Evolutionary conservation across 2,329 filamentous ascomycete genomes (phyloP), one percentile per base, ranked within the genome.

Genomic region (Bimuria novae-zelandiae): DNA sequence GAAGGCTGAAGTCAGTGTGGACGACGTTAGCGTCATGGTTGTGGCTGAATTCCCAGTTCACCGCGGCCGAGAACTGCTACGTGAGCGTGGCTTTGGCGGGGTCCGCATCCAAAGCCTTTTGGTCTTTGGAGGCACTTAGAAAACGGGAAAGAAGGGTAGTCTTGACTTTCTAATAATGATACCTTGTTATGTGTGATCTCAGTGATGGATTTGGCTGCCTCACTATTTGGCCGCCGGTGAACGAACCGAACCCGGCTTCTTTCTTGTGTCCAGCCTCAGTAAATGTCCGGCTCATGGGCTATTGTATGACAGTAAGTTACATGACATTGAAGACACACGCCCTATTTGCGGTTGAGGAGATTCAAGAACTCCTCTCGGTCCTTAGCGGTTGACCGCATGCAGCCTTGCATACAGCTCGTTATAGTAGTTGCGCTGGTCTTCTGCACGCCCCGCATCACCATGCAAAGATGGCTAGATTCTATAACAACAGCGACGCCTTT

Each of bases 351-450:
- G 51, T 69, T 71, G 51, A 76, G 70, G 21, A 97, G 81, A 65
- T 87, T 96, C 70, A 99, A 78, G 69, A 99, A 99, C 75, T 99
- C 94, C 71, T 96, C 94, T 64, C 94, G 82, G 10, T 92, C 97
- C 82, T 96, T 97, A 56, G 91, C 90, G 65, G 90, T 90, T 55
- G 87, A 88, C 70, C 96, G 87, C 81, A 99, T 96, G 67, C 92
- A 92, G 32, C 94, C 94, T n/a, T 97, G 83, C 77, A 99, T 95
- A 72, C 93, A 97, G 78, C 91, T 97, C n/a, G 94, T 99, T 32
- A 95, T 94, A 6, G 94, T 97, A 14, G 84, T 89, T 46, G 89
- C 87, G 36, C 82, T 84, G 0, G 91, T 92, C 81, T 99, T 97
- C 72, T 97, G 85, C 7, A 99, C 93, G 16, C 94, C 94, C 43